Base-by-base conservation (phyloP, 192 early-diverging fungal genomes). In the Piromyces sp. region DNA sequence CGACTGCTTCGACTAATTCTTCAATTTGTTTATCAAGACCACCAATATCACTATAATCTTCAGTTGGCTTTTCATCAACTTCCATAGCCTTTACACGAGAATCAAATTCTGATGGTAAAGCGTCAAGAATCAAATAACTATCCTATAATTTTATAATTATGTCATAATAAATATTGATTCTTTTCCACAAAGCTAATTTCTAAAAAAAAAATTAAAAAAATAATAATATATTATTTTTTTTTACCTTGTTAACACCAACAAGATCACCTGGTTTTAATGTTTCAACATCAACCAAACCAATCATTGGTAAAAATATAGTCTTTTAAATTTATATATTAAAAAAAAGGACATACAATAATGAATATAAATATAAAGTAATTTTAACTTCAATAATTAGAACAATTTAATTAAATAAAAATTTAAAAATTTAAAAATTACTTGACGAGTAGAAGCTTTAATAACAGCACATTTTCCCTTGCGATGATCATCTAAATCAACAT, bases 51-150 rank as follows among this genome's bases (percentile, higher is more conserved):
- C 91, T 96, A 84, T 97, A 98, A 81, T 95, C 94, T 88, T 99
- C 97, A 26, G 95, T 96, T 22, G 97, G 97, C 87, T 98, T 98
- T 86, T 99, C 97, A 82, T 99, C 97, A 11, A 99, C 97, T 87
- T 99, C 97, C 97, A 99, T 99, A 19, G 96, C 97, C 87, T 98
- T 98, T 51, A 97, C 97, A 78, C 97, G 92, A 31, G 96, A 95
- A 87, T 99, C 97, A 83, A 97, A 98, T 85, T 99, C 97, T 19
- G 96, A 93, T 7, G 97, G 97, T 80, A 99, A 90, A 85, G 93
- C 96, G 83, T 99, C 96, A 79, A 99, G 89, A 82, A 99, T 92
- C 85, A 99, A 86, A 84, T 94, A 98, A 85, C 93, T 95, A 90
- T 99, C 97, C 86, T 68, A n/a, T 14, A 38, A 13, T 13, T 38